Evolutionary conservation across 2,329 filamentous ascomycete genomes (phyloP).

Genomic region (Ceratocystis eucalypticola): DNA sequence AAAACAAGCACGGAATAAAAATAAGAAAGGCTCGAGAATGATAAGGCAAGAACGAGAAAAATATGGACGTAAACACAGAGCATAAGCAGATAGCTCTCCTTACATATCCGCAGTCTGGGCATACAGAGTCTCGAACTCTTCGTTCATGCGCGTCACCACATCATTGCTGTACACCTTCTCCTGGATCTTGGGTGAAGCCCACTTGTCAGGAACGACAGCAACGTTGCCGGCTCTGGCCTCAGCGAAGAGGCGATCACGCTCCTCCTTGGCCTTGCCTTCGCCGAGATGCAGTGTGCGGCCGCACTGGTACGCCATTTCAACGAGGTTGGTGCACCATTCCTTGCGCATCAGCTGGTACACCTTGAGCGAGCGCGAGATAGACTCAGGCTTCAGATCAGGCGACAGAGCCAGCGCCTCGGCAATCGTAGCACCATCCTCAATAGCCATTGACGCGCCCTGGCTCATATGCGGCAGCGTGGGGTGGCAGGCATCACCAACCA

Average conservation of each 20-base stretch:
- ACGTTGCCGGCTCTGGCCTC: slow-evolving; percentile 36
- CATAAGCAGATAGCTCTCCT: not conserved
- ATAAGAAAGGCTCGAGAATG: not conserved
- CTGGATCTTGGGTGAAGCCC: slow-evolving; percentile 57
- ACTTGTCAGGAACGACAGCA: slow-evolving; percentile 49
- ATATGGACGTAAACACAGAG: not conserved
- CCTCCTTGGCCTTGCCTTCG: slow-evolving; percentile 44
- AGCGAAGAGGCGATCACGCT: slow-evolving; percentile 44
- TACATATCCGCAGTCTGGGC: slow-evolving; percentile 19
- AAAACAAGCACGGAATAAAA: not conserved
- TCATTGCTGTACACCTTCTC: slow-evolving; percentile 52
- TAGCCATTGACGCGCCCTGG: slow-evolving; percentile 54
- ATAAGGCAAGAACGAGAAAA: not conserved
- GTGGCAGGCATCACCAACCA: slow-evolving; percentile 53
- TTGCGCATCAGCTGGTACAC: slow-evolving; percentile 45
- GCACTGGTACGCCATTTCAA: slow-evolving; percentile 39
- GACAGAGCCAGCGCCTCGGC: slow-evolving; percentile 37
- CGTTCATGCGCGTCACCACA: slow-evolving; percentile 40
- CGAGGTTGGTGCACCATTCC: slow-evolving; percentile 38
- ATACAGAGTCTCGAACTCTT: slow-evolving; percentile 37
- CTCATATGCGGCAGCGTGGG: slow-evolving; percentile 54
- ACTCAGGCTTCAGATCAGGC: slow-evolving; percentile 27
- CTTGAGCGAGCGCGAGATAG: slow-evolving; percentile 37
- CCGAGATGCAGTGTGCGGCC: slow-evolving; percentile 44
- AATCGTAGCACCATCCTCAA: slow-evolving; percentile 51